These are phyloP conservation scores for Sclerotinia borealis DNA, from an alignment of 2,329 filamentous ascomycete genomes.

Conservation along the genomic window DNA sequence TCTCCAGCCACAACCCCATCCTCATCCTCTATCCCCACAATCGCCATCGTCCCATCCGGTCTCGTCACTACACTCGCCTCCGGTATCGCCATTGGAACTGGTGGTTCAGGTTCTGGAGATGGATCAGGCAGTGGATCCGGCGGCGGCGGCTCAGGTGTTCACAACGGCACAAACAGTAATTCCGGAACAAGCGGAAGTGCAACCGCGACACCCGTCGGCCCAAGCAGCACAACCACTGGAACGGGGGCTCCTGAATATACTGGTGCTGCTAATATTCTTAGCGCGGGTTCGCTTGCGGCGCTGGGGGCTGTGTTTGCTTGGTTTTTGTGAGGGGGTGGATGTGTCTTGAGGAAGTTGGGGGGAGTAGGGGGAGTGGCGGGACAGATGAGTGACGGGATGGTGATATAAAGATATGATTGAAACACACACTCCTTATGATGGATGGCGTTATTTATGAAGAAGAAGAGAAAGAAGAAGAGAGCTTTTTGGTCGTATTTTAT, in stretches of 20 bases:
- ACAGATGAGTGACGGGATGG: not conserved
- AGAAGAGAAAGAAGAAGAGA: too few relatives aligned
- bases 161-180: constrained; percentile 2
- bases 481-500: too few relatives aligned
- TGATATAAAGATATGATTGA: not conserved
- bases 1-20: constrained; percentile 15
- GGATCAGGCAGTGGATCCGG: not conserved
- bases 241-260: constrained; percentile 4
- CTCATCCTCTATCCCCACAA: constrained; percentile 15
- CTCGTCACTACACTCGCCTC: not conserved
- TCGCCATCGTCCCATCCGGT: not conserved
- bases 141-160: not conserved
- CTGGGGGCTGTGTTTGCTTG: not conserved
- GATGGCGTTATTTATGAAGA: too few relatives aligned
- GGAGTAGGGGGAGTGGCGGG: too few relatives aligned
- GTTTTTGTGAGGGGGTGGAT: not conserved
- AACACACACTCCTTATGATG: too few relatives aligned
- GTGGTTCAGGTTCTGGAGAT: not conserved
- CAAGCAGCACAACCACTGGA: constrained; percentile 5
- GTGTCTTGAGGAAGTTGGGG: too few relatives aligned
- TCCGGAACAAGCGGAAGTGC: constrained; percentile 3
- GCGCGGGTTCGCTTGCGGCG: not conserved
- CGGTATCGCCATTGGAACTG: constrained; percentile 2
- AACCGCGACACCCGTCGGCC: constrained; percentile 16
- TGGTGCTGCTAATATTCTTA: not conserved